A percentile compares a stretch with the other conserved stretches of the same genome.
phyloP scores from a whole-genome alignment of 306 rosid genomes.

The Pterocarpus macrocarpus region DNA sequence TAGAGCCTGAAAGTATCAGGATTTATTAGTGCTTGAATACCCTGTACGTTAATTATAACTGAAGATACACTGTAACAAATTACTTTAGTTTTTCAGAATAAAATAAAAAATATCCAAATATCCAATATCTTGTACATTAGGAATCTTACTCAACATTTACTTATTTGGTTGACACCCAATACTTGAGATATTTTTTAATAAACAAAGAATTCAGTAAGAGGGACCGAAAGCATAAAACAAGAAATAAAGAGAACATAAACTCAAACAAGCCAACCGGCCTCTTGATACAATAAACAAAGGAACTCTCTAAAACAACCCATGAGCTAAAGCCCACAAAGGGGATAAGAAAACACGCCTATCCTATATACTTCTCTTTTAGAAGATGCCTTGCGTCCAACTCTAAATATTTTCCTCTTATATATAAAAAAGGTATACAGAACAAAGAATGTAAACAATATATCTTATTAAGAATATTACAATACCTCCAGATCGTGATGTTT shows the following conservation, averaged over 20 bases:
- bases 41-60: constrained; percentile 25
- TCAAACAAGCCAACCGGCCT: neutral
- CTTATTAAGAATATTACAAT: constrained; percentile 22
- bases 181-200: neutral
- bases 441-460: constrained; percentile 7
- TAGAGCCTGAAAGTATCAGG: constrained; percentile 66
- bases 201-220: neutral
- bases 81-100: constrained; percentile 18
- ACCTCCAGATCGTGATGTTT: constrained; percentile 52
- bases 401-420: neutral
- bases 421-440: constrained; percentile 8
- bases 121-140: neutral
- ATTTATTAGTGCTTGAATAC: constrained; percentile 42
- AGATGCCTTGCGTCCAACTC: constrained; percentile 15
- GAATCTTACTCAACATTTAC: constrained; percentile 7
- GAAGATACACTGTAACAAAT: constrained; percentile 12
- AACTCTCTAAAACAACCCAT: neutral
- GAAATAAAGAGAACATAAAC: neutral
- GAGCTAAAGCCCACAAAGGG: constrained; percentile 3
- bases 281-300: neutral
- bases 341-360: neutral
- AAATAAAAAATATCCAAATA: neutral
- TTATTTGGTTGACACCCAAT: constrained; percentile 3
- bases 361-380: constrained; percentile 2
- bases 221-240: neutral